A percentile compares a stretch with the other conserved stretches of the same genome.
Evolutionary conservation across 257 asterid genomes (phyloP).

Genomic region (Knoxia roxburghii): DNA sequence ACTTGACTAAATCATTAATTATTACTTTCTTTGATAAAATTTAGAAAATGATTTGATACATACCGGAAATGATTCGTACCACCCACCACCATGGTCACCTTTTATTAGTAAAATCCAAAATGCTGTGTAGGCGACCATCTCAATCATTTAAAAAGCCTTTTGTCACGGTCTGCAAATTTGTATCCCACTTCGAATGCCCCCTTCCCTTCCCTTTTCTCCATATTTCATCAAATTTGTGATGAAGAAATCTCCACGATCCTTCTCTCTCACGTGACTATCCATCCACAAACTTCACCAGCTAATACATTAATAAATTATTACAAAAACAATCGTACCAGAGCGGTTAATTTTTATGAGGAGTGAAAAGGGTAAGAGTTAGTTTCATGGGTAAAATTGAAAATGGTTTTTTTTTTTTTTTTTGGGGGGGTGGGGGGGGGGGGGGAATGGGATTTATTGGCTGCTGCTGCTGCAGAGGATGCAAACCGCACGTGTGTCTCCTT

Average conservation of each 20-base stretch:
- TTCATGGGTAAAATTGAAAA: no score
- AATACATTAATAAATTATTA: no score
- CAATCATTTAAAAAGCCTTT: neutral
- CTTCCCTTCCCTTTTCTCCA: neutral
- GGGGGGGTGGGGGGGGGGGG: no score
- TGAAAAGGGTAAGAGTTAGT: no score
- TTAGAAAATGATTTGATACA: no score
- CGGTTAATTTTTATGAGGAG: no score
- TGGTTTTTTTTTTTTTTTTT: no score
- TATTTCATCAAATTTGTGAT: neutral
- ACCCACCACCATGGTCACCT: neutral
- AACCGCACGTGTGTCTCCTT: constrained; percentile 49
- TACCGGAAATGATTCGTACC: neutral
- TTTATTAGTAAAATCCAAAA: neutral
- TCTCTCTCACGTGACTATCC: constrained; percentile 32
- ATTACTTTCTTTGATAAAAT: no score
- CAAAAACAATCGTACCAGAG: no score
- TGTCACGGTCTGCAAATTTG: neutral
- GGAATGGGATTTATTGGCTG: constrained; percentile 15
- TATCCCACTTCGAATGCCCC: neutral
- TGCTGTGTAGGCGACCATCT: constrained; percentile 1
- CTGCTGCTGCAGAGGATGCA: constrained; percentile 37
- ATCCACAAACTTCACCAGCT: no score
- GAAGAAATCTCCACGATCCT: constrained; percentile 24
- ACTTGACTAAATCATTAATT: no score